Conservation (phyloP, 306 rosid genomes). For the Trifolium dubium region DNA sequence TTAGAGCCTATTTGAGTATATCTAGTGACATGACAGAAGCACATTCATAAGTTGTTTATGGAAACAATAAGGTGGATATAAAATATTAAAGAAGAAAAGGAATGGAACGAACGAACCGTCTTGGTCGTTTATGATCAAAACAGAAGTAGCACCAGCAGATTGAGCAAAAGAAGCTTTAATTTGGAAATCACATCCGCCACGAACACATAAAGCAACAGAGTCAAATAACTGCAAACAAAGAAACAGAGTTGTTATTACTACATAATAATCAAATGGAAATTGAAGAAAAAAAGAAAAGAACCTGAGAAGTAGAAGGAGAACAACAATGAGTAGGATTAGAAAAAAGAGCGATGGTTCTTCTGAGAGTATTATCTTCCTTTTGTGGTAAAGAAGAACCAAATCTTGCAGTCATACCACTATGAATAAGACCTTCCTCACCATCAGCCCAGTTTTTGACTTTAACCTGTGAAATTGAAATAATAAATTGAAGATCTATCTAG, state of each 20-base stretch:
- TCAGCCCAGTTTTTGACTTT: slow-evolving; percentile 76
- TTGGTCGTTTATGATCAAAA: slow-evolving; percentile 73
- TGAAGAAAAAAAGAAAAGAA: slow-evolving; percentile 20
- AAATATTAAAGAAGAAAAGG: background rate
- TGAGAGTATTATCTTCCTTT: slow-evolving; percentile 45
- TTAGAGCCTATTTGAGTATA: too few relatives aligned
- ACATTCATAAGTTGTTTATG: too few relatives aligned
- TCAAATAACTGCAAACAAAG: slow-evolving; percentile 62
- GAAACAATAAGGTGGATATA: too few relatives aligned
- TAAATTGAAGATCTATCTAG: background rate
- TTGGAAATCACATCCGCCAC: slow-evolving; percentile 88
- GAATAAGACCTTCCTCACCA: slow-evolving; percentile 48
- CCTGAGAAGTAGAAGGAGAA: slow-evolving; percentile 66
- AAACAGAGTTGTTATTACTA: background rate
- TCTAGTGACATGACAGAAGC: too few relatives aligned
- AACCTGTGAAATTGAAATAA: slow-evolving; percentile 50
- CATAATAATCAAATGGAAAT: too few relatives aligned
- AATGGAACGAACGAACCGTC: slow-evolving; percentile 56
- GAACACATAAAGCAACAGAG: slow-evolving; percentile 65
- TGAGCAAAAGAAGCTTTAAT: slow-evolving; percentile 74
- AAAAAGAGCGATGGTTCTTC: slow-evolving; percentile 55
- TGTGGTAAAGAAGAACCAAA: slow-evolving; percentile 80
- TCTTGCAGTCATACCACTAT: slow-evolving; percentile 68
- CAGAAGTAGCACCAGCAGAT: slow-evolving; percentile 71
- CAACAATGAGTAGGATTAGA: slow-evolving; percentile 75